Conservation (phyloP, 768 basidiomycete species). For the Macrolepiota albuminosa region DNA sequence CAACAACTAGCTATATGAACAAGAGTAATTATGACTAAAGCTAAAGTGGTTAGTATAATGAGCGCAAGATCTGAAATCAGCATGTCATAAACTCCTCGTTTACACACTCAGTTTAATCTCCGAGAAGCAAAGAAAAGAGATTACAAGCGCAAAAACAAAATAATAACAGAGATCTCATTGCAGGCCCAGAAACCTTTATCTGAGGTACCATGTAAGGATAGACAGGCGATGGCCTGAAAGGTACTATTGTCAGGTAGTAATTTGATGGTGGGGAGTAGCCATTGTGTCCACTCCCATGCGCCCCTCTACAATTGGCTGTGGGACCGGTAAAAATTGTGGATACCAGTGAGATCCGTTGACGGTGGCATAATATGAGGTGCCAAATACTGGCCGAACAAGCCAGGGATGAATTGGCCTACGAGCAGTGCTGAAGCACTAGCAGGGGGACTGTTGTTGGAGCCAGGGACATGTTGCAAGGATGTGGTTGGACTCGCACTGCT, state of each 20-base stretch:
- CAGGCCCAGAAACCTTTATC: too few species aligned
- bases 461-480: slow-evolving; percentile 35
- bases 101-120: too few species aligned
- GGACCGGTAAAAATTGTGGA: slow-evolving; percentile 22
- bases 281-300: slow-evolving; percentile 16
- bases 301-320: slow-evolving; percentile 17
- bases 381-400: slow-evolving; percentile 54
- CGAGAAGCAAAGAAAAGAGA: too few species aligned
- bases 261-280: too few species aligned
- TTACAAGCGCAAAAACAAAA: too few species aligned
- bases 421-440: slow-evolving; percentile 39
- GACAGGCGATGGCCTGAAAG: slow-evolving; percentile 16
- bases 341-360: slow-evolving; percentile 48
- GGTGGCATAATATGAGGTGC: slow-evolving; percentile 44
- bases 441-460: slow-evolving; percentile 37
- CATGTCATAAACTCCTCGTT: too few species aligned
- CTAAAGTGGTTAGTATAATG: too few species aligned
- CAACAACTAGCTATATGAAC: too few species aligned
- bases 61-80: too few species aligned
- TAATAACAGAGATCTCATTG: too few species aligned
- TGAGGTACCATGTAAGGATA: slow-evolving; percentile 23
- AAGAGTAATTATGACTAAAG: too few species aligned
- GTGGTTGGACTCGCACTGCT: slow-evolving; percentile 38
- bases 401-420: slow-evolving; percentile 49
- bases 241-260: too few species aligned